Evolutionary conservation across 768 basidiomycete species (phyloP), one percentile per base, ranked within the genome.

Genomic region (Tricholoma flavovirens): DNA sequence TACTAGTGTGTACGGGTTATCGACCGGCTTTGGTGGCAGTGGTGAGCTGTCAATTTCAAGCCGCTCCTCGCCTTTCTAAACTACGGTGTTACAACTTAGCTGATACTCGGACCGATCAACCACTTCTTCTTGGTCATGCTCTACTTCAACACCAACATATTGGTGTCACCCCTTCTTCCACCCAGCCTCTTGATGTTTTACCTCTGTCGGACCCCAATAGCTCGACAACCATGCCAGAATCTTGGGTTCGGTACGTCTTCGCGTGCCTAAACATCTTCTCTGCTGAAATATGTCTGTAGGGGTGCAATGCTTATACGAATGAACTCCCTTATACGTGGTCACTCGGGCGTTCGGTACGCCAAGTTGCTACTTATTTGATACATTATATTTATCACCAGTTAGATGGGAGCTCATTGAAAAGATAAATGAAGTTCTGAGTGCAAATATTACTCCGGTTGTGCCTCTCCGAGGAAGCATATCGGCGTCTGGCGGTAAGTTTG

Each of bases 311-410:
- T 88, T 22, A 78, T 92, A 59, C 83, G 90, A 59, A 85, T 87
- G 80, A 92, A 92, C 68, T 88, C 87, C 0, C 79, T 92, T 51
- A 84, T 89, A 62, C 83, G 89, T 38, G 89, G 87, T 0, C 89
- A 91, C 68, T 90, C 88, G 22, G 88, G 86, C 40, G 81, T 90
- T n/a, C 79, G 86, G 69, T 76, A 12, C 53, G 70, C 59, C 17
- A 21, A 19, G 12, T 53, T 14, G 22, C 4, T 26, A 1, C 14
- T 8, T 5, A 19, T 50, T 22, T 45, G 26, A 15, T 46, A 33
- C 19, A 46, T 12, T 12, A 7, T 35, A 42, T 40, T 51, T 32
- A 46, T 43, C 21, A 35, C 40, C 40, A 42, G 21, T 8, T 43
- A 77, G 80, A 59, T 86, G 86, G 86, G 81, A 84, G 60, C 77